Conservation (phyloP, 257 asterid species). For the Nicotiana tabacum region DNA sequence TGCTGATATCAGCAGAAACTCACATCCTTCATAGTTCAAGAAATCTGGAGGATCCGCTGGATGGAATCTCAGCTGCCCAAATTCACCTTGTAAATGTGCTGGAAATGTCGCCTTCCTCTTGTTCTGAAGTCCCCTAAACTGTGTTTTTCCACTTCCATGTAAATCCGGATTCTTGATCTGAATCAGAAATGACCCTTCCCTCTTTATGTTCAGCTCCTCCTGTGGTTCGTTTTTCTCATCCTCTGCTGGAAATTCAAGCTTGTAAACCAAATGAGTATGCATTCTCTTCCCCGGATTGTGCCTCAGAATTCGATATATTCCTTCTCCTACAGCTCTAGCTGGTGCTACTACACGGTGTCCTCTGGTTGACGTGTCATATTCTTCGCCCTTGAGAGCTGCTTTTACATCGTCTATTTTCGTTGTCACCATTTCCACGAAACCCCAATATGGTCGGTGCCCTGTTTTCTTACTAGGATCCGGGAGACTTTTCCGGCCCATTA, state of each 20-base stretch:
- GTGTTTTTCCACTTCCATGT: background rate
- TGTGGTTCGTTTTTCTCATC: constrained; percentile 42
- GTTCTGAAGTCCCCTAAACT: constrained; percentile 40
- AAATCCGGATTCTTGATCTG: constrained; percentile 62
- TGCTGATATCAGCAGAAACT: constrained; percentile 65
- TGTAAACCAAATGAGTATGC: constrained; percentile 71
- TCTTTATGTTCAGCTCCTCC: constrained; percentile 47
- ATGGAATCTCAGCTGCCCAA: constrained; percentile 31
- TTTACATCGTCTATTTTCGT: constrained; percentile 31
- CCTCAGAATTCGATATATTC: constrained; percentile 49
- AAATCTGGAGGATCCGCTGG: constrained; percentile 73
- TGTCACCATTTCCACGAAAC: constrained; percentile 35
- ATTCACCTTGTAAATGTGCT: constrained; percentile 48
- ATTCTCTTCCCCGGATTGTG: constrained; percentile 35
- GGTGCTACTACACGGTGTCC: constrained; percentile 28
- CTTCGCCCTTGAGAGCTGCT: constrained; percentile 25
- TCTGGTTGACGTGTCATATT: constrained; percentile 32
- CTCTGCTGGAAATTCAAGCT: constrained; percentile 51
- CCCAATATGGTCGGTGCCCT: constrained; percentile 32
- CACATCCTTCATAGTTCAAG: constrained; percentile 76
- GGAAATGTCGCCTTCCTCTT: constrained; percentile 62
- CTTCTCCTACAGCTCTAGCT: constrained; percentile 49
- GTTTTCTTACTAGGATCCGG: constrained; percentile 43
- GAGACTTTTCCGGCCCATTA: constrained; percentile 71
- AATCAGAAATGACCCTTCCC: constrained; percentile 56